Evolutionary conservation across 305 asterid species (phyloP), one percentile per base, ranked within the genome.

Genomic region (Fraxinus floribunda): DNA sequence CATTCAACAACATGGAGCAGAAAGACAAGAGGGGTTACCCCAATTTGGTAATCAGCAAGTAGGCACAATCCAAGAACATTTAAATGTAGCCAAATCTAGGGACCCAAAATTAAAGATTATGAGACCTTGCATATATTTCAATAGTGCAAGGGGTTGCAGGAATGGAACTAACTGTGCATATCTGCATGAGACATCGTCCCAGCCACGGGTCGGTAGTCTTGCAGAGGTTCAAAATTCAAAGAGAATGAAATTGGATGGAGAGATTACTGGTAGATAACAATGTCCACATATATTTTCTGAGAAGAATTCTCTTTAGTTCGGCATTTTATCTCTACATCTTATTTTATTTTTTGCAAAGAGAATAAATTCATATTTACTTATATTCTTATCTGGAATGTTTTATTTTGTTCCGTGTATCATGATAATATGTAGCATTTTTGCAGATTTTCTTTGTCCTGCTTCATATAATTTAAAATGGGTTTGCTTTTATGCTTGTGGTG

Each of bases 1-100:
- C 41, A 89, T 93, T 74, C 91, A 90, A 86, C 93, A 91, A 72
- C 95, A 92, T 1, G 97, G 97, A 71, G 90, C 76, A 76, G 94
- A 88, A 39, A 84, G 86, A 76, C 91, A 88, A 75, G 93, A 87
- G 16, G 34, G 70, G 9, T 18, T 29, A 39, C 83, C 85, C 44
- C 91, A 86, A 64, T 82, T 77, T 52, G 81, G 78, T 79, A 82
- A 77, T 46, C 87, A 60, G 3, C 81, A 78, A 9, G 29, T 78
- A 44, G 85, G 79, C 11, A 79, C 80, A 18, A 71, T 46, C 68
- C 94, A 79, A 82, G 91, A 85, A 85, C 81, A 84, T 16, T 0
- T 78, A 8, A 86, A 41, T 79, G 79, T 62, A 64, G 39, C 38
- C 5, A 88, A 83, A 75, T 29, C 86, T 11, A 87, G 90, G 81